phyloP scores from a whole-genome alignment of 306 rosid species.

The Ammopiptanthus mongolicus region DNA sequence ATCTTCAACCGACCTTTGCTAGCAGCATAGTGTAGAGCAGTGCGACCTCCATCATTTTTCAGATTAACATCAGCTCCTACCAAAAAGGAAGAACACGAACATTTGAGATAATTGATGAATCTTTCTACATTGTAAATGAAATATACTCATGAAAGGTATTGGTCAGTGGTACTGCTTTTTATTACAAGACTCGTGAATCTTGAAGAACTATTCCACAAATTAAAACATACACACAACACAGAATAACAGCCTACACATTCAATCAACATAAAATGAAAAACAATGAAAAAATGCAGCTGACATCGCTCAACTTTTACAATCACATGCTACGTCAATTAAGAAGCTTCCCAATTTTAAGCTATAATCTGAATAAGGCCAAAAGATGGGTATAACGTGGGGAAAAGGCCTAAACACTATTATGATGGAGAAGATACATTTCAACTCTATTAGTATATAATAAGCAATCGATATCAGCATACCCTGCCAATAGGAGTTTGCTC shows the following conservation, averaged over 20 bases:
- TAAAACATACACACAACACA: not conserved
- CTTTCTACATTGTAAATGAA: not conserved
- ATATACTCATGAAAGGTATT: not conserved
- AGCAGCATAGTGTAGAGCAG: conserved; percentile 93
- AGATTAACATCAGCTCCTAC: conserved; percentile 82
- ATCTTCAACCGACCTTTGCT: conserved; percentile 85
- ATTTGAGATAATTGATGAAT: not conserved
- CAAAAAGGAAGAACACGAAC: conserved; percentile 8
- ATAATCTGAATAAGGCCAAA: not conserved
- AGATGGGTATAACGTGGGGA: not conserved
- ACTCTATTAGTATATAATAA: not conserved
- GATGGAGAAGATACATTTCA: not conserved
- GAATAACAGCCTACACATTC: not conserved
- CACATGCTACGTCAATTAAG: not conserved
- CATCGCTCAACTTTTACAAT: not conserved
- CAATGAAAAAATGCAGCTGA: not conserved
- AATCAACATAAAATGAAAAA: not conserved
- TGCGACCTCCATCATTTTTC: conserved; percentile 69
- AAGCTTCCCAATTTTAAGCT: not conserved
- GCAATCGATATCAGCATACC: not conserved
- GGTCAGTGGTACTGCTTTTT: not conserved
- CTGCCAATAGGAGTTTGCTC: not conserved
- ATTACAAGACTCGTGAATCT: not conserved
- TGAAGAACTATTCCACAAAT: not conserved
- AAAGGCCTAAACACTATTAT: not conserved